Evolutionary conservation across 371 early-diverging fungal species (phyloP), one percentile per base, ranked within the genome.

Genomic region (Conidiobolus incongruus): DNA sequence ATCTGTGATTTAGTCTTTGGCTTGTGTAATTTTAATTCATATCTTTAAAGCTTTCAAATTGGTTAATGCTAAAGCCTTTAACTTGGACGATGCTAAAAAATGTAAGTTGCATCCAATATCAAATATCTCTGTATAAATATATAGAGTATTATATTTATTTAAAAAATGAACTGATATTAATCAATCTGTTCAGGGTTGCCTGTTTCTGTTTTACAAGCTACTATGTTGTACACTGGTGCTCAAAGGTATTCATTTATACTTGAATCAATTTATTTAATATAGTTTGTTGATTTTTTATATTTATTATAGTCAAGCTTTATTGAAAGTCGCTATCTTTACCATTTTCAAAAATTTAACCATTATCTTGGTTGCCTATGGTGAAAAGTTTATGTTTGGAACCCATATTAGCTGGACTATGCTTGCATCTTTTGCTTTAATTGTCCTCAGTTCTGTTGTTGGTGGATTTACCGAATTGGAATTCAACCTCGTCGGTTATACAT

Each of bases 281-380:
- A 22, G 26, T 5, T 36, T 8, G 34, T 28, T 28, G 19, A 16
- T 29, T 39, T 17, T 38, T 22, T 35, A 21, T 4, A 10, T 13
- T 37, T 31, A 21, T 21, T 21, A n/a, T 45, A 63, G 69, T n/a
- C 55, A 98, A 7, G 85, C 90, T 51, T 89, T 77, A 58, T 67
- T 99, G 32, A 72, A 82, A 26, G 84, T 95, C 45, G 86, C 97
- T 8, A 59, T 98, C 7, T 98, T 93, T 53, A 98, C 98, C 22
- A 76, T 99, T 38, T 93, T 97, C 62, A 99, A 99, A 62, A 99
- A 99, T 65, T 51, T 92, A 48, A 91, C 94, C 22, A 96, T 99
- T 46, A 90, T 98, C 47, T 52, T 95, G 23, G 85, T 92, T 50
- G 99, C 98, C 7, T 81, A 90, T 48, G 84, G 86, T 24, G 99